Conservation (phyloP, 257 asterid species). For the Lavandula angustifolia region DNA sequence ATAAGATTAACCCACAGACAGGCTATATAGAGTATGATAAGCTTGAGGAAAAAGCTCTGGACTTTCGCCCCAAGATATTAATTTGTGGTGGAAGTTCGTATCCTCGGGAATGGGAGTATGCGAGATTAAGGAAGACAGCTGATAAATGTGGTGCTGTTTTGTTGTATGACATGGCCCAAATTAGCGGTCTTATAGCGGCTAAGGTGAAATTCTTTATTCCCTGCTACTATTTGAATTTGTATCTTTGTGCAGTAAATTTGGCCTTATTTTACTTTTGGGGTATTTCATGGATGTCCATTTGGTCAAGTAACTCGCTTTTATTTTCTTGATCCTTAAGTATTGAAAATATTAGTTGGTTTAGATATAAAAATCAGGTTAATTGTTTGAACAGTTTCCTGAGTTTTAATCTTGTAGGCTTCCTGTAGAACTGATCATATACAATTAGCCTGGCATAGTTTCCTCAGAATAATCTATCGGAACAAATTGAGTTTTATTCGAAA, state of each 20-base stretch:
- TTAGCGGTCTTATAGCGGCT: slow-evolving; percentile 96
- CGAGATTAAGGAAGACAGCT: slow-evolving; percentile 85
- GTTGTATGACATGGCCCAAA: slow-evolving; percentile 99
- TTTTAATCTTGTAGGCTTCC: not conserved
- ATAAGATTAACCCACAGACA: slow-evolving; percentile 89
- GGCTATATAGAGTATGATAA: slow-evolving; percentile 87
- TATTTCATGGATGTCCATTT: slow-evolving; percentile 19
- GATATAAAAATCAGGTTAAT: not conserved
- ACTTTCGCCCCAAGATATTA: slow-evolving; percentile 94
- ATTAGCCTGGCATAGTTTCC: slow-evolving; percentile 2
- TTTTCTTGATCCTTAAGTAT: not conserved
- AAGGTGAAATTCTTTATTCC: slow-evolving; percentile 52
- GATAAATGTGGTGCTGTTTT: slow-evolving; percentile 96
- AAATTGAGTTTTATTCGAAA: too few species aligned
- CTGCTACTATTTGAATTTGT: not conserved
- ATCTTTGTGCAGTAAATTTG: not conserved
- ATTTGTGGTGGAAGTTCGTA: slow-evolving; percentile 97
- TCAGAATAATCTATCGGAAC: not conserved
- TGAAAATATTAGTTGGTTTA: slow-evolving; percentile 17
- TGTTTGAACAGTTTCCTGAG: not conserved
- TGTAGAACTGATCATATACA: not conserved
- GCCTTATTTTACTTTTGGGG: not conserved
- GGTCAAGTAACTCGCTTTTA: not conserved
- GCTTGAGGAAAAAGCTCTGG: slow-evolving; percentile 96
- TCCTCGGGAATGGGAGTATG: slow-evolving; percentile 94